Evolutionary conservation across 208 protist genomes (phyloP).

Genomic region (Acanthamoeba castellanii): DNA sequence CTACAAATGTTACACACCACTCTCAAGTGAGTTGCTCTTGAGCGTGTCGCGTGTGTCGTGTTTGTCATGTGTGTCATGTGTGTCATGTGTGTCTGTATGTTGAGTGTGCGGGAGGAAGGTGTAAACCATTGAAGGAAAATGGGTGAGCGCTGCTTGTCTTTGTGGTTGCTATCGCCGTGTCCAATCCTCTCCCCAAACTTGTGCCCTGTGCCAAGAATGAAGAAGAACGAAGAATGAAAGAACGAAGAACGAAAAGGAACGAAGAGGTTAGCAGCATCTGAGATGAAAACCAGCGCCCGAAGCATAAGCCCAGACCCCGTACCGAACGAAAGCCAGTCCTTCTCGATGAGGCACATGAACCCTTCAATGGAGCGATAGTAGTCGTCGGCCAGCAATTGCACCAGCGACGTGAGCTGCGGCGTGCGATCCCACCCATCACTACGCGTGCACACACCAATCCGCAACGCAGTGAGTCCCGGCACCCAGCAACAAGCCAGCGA

Average conservation of each 20-base stretch:
- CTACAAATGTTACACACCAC: not conserved
- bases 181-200: constrained; percentile 89
- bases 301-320: not conserved
- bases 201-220: constrained; percentile 19
- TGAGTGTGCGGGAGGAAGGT: not conserved
- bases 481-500: not conserved
- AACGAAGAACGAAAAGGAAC: no score
- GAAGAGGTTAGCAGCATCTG: not conserved
- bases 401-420: constrained; percentile 91
- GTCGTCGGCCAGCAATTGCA: constrained; percentile 94
- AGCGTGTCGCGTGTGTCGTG: not conserved
- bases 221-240: not conserved
- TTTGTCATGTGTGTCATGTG: not conserved
- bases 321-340: constrained; percentile 96
- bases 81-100: not conserved
- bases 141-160: constrained; percentile 89
- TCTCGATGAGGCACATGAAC: constrained; percentile 95
- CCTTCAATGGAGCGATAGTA: constrained; percentile 96
- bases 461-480: no score
- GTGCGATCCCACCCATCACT: constrained; percentile 90
- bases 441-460: not conserved
- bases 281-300: not conserved
- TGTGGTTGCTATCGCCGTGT: constrained; percentile 71
- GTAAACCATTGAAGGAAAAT: constrained; percentile 92
- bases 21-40: not conserved